Percentiles rank a stretch among this genome's conserved stretches.
phyloP scores from a whole-genome alignment of 306 rosid genomes.

The Purshia tridentata region DNA sequence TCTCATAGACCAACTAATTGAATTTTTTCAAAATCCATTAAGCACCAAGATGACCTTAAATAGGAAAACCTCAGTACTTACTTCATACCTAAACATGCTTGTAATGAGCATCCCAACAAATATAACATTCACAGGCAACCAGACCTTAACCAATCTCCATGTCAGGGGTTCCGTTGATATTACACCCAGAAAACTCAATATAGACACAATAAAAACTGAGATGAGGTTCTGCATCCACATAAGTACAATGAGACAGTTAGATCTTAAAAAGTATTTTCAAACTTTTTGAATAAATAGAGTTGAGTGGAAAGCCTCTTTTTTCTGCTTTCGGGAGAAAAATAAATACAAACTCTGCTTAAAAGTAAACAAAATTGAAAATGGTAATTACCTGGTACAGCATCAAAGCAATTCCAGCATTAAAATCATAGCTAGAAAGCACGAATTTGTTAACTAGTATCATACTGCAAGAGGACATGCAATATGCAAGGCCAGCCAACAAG shows the following conservation, averaged over 20 bases:
- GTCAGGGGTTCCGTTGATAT: slow-evolving; percentile 85
- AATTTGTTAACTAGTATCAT: slow-evolving; percentile 90
- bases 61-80: slow-evolving; percentile 15
- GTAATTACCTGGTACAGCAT: slow-evolving; percentile 89
- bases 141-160: slow-evolving; percentile 88
- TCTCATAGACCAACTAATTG: background rate
- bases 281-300: slow-evolving; percentile 11
- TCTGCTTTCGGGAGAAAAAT: background rate
- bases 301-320: background rate
- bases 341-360: background rate
- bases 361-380: background rate
- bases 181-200: slow-evolving; percentile 67
- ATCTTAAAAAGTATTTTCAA: slow-evolving; percentile 15
- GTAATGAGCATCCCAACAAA: slow-evolving; percentile 97
- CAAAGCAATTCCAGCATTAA: slow-evolving; percentile 87
- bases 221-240: slow-evolving; percentile 76
- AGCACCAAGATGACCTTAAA: slow-evolving; percentile 1
- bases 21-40: background rate
- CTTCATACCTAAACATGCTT: slow-evolving; percentile 91
- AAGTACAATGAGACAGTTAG: slow-evolving; percentile 24
- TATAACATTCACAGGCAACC: slow-evolving; percentile 91
- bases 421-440: slow-evolving; percentile 86
- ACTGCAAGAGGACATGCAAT: slow-evolving; percentile 87
- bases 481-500: slow-evolving; percentile 81
- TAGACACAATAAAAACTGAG: slow-evolving; percentile 72